Conservation (phyloP, 352 stramenopile genomes). For the Globisporangium sylvaticum region DNA sequence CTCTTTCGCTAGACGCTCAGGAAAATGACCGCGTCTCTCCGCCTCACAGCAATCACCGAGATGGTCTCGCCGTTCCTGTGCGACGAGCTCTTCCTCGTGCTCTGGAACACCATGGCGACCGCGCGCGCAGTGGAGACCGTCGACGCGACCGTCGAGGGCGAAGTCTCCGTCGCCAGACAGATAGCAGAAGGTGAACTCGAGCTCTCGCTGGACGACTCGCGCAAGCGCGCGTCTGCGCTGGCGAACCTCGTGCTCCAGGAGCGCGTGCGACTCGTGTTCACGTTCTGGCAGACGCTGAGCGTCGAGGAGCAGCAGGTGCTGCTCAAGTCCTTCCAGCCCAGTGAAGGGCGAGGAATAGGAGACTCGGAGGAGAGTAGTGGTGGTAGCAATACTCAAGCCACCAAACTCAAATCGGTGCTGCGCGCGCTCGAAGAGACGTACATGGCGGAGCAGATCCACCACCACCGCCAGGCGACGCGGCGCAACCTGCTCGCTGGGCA, state of each 20-base stretch:
- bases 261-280: conserved; percentile 49
- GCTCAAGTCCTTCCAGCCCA: conserved; percentile 27
- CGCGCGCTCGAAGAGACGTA: conserved; percentile 59
- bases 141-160: conserved; percentile 11
- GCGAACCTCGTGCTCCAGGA: conserved; percentile 55
- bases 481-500: conserved; percentile 20
- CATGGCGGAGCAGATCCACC: conserved; percentile 52
- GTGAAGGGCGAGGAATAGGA: background rate
- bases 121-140: conserved; percentile 15
- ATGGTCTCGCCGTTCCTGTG: conserved; percentile 45
- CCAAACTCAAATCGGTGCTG: conserved; percentile 38
- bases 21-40: conserved; percentile 31
- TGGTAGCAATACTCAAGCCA: background rate
- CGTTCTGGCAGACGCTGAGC: conserved; percentile 50
- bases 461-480: conserved; percentile 30
- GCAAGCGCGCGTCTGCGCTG: conserved; percentile 35
- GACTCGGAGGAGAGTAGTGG: background rate
- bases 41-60: conserved; percentile 32
- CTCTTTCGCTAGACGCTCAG: conserved; percentile 16
- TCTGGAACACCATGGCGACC: conserved; percentile 62
- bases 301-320: conserved; percentile 43
- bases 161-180: background rate
- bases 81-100: conserved; percentile 50
- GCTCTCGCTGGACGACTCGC: conserved; percentile 23
- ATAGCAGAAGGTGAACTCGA: background rate